phyloP scores from a whole-genome alignment of 1,284 basidiomycete species.

The Marasmius fiardii region DNA sequence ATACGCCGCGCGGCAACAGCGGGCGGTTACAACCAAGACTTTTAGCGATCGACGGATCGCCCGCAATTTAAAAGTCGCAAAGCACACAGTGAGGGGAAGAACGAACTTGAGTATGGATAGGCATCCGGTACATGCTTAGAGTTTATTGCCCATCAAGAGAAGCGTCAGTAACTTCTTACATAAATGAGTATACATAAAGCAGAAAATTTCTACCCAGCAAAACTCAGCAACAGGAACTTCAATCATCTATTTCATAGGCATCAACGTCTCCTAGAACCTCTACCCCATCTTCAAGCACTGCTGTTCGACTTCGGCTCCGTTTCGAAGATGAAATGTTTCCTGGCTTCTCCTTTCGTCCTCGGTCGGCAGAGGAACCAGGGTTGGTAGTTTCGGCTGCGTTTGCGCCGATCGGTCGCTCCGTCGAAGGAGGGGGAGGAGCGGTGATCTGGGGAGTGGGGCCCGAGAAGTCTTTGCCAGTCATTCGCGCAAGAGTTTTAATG shows the following conservation, averaged over 20 bases:
- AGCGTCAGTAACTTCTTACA: no score
- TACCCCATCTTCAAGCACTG: slow-evolving; percentile 9
- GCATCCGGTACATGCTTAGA: no score
- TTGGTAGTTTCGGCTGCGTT: not conserved
- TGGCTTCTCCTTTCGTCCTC: slow-evolving; percentile 1
- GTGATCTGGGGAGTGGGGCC: slow-evolving; percentile 73
- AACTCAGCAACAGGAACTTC: not conserved
- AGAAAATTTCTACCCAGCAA: not conserved
- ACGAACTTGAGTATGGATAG: no score
- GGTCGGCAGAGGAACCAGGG: not conserved
- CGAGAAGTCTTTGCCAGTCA: slow-evolving; percentile 81
- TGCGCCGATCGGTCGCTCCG: slow-evolving; percentile 11
- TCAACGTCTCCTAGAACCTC: slow-evolving; percentile 13
- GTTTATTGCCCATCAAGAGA: no score
- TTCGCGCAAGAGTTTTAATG: slow-evolving; percentile 62
- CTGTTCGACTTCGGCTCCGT: slow-evolving; percentile 11
- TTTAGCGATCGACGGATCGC: no score
- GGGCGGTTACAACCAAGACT: no score
- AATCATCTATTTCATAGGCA: slow-evolving; percentile 1
- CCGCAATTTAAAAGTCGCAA: no score
- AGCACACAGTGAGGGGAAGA: no score
- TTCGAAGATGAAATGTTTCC: not conserved
- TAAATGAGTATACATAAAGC: no score
- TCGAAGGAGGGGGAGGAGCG: slow-evolving; percentile 40
- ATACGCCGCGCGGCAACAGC: no score